Evolutionary conservation across 768 basidiomycete genomes (phyloP).

Genomic region (Dacryopinax primogenitus): DNA sequence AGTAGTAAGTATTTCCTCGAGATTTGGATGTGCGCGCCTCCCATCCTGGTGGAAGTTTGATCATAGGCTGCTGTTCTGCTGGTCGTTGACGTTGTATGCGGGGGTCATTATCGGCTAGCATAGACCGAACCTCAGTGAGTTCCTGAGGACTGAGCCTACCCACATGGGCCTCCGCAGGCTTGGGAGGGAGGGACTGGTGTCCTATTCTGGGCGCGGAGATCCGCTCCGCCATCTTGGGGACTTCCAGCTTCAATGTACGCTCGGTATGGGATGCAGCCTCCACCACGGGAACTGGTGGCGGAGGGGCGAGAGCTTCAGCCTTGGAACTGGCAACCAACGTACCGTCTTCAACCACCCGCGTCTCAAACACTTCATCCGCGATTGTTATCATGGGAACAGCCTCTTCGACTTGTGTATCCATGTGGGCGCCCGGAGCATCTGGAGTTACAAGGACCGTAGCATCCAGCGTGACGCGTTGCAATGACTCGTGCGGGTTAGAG

Average conservation of each 20-base stretch:
- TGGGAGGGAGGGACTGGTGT: not conserved
- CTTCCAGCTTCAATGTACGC: not conserved
- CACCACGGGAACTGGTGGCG: not conserved
- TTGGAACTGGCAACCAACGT: not conserved
- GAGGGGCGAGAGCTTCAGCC: not conserved
- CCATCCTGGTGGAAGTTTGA: not conserved
- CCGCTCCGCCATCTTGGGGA: not conserved
- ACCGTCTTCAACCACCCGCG: not conserved
- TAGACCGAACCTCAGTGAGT: not conserved
- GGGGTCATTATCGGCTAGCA: not conserved
- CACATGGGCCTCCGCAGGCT: not conserved
- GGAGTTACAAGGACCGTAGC: too few species aligned
- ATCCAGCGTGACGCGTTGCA: too few species aligned
- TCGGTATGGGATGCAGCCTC: not conserved
- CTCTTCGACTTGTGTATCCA: too few species aligned
- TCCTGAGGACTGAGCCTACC: not conserved
- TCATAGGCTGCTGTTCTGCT: not conserved
- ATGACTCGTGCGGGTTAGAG: too few species aligned
- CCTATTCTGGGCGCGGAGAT: not conserved
- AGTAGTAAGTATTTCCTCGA: conserved; percentile 1
- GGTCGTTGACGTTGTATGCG: not conserved
- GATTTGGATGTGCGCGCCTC: not conserved
- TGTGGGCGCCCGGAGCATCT: too few species aligned
- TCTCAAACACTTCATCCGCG: too few species aligned
- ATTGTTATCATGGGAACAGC: too few species aligned